Evolutionary conservation across 2,329 filamentous ascomycete genomes (phyloP).

Genomic region (Trichoderma arundinaceum): DNA sequence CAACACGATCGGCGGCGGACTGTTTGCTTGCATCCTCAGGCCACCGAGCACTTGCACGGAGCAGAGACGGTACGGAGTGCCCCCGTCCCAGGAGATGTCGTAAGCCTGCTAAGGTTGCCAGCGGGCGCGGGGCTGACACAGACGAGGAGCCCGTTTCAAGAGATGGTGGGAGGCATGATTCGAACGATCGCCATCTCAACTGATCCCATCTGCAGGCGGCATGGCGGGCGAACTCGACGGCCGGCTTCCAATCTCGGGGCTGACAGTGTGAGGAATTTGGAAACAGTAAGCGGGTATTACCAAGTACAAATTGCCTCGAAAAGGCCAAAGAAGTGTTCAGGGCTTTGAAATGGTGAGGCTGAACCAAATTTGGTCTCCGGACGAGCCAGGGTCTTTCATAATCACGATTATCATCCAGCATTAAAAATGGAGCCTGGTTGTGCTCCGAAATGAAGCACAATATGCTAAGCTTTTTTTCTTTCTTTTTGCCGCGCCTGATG

Average conservation of each 20-base stretch:
- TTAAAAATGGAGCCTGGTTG: slow-evolving; percentile 4
- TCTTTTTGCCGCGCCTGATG: neutral
- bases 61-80: too few species aligned
- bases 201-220: neutral
- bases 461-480: neutral
- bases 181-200: slow-evolving; percentile 4
- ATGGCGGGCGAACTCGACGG: neutral
- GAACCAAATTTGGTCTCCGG: slow-evolving; percentile 3
- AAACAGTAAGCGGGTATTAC: slow-evolving; percentile 6
- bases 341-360: slow-evolving; percentile 9
- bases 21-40: neutral
- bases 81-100: neutral
- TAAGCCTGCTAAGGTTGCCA: slow-evolving; percentile 16
- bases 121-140: slow-evolving; percentile 12
- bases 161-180: slow-evolving; percentile 3
- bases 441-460: slow-evolving; percentile 13
- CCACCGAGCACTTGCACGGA: too few species aligned
- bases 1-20: slow-evolving; percentile 17
- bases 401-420: slow-evolving; percentile 7
- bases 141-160: neutral
- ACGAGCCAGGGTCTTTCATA: slow-evolving; percentile 10
- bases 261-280: neutral
- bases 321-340: slow-evolving; percentile 2
- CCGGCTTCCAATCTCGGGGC: neutral
- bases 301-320: neutral